Evolutionary conservation across 2,329 filamentous ascomycete genomes (phyloP).

Genomic region (Conoideocrella luteorostrata): DNA sequence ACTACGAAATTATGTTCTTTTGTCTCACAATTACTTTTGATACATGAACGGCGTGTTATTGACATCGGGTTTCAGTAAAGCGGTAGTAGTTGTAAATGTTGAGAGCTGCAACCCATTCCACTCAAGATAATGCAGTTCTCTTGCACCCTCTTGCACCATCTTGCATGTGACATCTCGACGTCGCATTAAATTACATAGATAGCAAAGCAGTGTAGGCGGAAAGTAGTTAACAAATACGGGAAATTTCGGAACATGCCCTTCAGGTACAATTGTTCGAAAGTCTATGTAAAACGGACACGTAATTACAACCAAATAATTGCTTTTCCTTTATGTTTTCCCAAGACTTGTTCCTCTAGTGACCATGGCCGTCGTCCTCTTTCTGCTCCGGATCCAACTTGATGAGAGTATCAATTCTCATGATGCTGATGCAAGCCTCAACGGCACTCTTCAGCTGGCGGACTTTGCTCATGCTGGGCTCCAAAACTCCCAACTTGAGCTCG

Average conservation of each 20-base stretch:
- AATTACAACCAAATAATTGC: background rate
- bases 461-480: constrained; percentile 98
- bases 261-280: background rate
- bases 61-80: no score
- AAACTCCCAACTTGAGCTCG: constrained; percentile 85
- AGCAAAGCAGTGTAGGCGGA: no score
- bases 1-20: constrained; percentile 14
- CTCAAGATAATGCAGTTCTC: no score
- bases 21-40: background rate
- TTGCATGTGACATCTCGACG: background rate
- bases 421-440: constrained; percentile 96
- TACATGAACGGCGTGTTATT: no score
- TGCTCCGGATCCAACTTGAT: constrained; percentile 96
- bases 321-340: background rate
- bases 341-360: constrained; percentile 60
- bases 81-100: no score
- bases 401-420: constrained; percentile 98
- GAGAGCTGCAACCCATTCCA: no score
- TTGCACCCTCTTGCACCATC: no score
- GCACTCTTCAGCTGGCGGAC: constrained; percentile 96
- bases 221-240: background rate
- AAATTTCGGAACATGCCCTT: background rate
- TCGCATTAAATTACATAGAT: background rate
- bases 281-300: constrained; percentile 1
- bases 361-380: constrained; percentile 73